Percentiles rank a stretch among this genome's conserved stretches.
Evolutionary conservation across 2,329 filamentous ascomycete genomes (phyloP).

Genomic region (Penicillium sp.): DNA sequence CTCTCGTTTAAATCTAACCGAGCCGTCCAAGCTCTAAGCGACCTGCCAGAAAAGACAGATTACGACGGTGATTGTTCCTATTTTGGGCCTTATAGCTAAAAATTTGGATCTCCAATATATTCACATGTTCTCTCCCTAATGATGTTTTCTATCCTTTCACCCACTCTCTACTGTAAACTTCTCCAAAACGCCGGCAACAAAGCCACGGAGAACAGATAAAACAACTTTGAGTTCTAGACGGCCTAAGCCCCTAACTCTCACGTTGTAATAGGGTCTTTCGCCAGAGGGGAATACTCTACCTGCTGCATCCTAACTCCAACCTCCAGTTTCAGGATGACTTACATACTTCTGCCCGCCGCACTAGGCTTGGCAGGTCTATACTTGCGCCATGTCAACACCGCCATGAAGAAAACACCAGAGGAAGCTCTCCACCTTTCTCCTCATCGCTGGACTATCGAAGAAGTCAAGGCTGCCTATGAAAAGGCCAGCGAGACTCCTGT

Average conservation of each 20-base stretch:
- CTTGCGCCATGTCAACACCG: constrained; percentile 32
- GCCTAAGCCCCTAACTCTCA: not conserved
- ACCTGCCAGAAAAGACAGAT: constrained; percentile 1
- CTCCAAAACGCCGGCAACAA: not conserved
- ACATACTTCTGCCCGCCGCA: constrained; percentile 11
- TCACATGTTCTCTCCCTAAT: not conserved
- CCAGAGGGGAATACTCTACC: not conserved
- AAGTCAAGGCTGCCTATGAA: constrained; percentile 34
- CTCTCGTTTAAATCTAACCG: constrained; percentile 18
- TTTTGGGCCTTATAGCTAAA: not conserved
- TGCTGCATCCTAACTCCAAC: not conserved
- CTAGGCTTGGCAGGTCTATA: constrained; percentile 25
- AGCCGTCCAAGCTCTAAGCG: constrained; percentile 19
- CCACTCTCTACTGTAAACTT: not conserved
- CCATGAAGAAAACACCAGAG: constrained; percentile 27
- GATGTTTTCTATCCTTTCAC: not conserved
- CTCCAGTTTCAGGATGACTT: constrained; percentile 6
- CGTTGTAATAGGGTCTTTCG: not conserved
- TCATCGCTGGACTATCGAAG: constrained; percentile 35
- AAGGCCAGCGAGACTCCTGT: constrained; percentile 28
- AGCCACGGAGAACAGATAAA: not conserved
- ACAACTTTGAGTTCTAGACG: not conserved
- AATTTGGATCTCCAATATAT: not conserved
- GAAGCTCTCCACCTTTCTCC: constrained; percentile 28
- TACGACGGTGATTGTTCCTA: not conserved